Evolutionary conservation across 2,329 filamentous ascomycete species (phyloP), one percentile per base, ranked within the genome.

Genomic region (Aureobasidium sp.): DNA sequence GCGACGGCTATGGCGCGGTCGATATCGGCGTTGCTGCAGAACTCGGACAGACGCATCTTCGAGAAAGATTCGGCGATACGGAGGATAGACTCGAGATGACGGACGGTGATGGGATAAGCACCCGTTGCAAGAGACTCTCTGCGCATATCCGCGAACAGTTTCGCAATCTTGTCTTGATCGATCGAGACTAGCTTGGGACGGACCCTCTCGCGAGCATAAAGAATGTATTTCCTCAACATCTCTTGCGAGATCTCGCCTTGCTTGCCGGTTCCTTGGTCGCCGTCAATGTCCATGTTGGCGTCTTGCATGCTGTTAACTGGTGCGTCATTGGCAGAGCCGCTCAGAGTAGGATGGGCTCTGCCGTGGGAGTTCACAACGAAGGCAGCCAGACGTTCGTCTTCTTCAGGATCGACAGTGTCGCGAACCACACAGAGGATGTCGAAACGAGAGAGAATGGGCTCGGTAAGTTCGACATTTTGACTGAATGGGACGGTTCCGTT

Each of bases 11-110:
- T 99, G 62, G 94, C 94, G 47, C 94, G 90, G 75, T 99, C 94
- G 68, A 99, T 96, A 71, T 99, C 94, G 63, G 89, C 84, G 1
- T 89, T 78, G 6, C 88, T 88, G 75, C 93, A 96, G 79, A 96
- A 97, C 67, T 99, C 94, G 0, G 90, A 94, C n/a, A 99, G 81
- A 14, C 94, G 88, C 94, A 99, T 99, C 71, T 96, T 93, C 76
- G 90, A 94, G 78, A 99, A 99, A 0, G 92, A 79, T 74, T 99
- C 94, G 62, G 87, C 87, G 71, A 96, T 96, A 71, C 94, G 90
- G 78, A 99, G 95, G 71, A 97, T 97, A 65, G 93, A 93, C 82
- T 99, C 94, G 36, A 99, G 81, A 78, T 99, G 94, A 79, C 94
- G 92, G 66, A 97, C 94, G 29, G 94, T 99, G 65, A 99, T 99